Evolutionary conservation across 805 yeast genomes (phyloP).

Genomic region (Blastobotrys robertii): DNA sequence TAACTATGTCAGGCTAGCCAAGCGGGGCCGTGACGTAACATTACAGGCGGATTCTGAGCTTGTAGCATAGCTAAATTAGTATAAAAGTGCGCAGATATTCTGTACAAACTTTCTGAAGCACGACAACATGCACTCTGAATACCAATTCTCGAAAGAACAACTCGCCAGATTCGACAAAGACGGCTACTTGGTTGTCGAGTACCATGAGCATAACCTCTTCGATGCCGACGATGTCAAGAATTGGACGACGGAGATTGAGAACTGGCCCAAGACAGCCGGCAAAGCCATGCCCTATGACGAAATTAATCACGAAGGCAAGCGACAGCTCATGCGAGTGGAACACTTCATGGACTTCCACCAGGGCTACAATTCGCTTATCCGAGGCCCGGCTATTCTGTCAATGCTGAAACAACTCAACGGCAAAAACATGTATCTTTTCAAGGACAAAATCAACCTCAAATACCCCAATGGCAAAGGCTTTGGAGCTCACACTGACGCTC

Average conservation of each 20-base stretch:
- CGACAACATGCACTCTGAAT: no score
- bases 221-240: constrained; percentile 4
- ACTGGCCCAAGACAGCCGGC: constrained; percentile 6
- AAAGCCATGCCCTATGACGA: constrained; percentile 12
- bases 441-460: constrained; percentile 12
- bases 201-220: constrained; percentile 8
- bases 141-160: constrained; percentile 4
- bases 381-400: constrained; percentile 5
- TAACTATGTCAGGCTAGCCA: no score
- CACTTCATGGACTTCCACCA: constrained; percentile 8
- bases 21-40: no score
- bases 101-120: no score
- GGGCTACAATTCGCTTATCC: constrained; percentile 6
- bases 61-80: not conserved
- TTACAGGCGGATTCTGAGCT: constrained; percentile 1
- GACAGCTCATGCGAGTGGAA: constrained; percentile 10
- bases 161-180: constrained; percentile 4
- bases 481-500: constrained; percentile 12
- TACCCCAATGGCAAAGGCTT: constrained; percentile 10
- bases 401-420: constrained; percentile 10
- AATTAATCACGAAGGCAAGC: constrained; percentile 9
- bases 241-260: constrained; percentile 9
- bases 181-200: constrained; percentile 7
- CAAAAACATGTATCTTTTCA: constrained; percentile 9
- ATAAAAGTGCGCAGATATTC: not conserved